Base-by-base conservation (phyloP, 306 rosid species). In the Sechiopsis laciniata region DNA sequence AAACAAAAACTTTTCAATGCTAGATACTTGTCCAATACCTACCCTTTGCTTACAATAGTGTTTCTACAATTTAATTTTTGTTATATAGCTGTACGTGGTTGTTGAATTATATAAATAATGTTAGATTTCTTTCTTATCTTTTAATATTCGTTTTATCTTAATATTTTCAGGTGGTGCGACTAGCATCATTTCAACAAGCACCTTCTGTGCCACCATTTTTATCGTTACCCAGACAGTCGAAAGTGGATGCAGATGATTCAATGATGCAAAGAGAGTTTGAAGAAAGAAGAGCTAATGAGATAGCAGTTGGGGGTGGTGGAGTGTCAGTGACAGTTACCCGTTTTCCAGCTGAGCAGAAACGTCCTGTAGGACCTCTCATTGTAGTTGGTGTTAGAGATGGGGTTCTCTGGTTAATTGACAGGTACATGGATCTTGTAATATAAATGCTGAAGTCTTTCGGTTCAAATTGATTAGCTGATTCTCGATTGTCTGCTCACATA, bases 241-340 rank as follows among this genome's bases (percentile, higher is more conserved):
- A 75, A 85, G 89, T 71, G 73, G 96, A 87, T 70, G 80, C 87
- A 77, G 96, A 94, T 29, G 90, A 88, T 78, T 78, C 89, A 35
- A 75, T 80, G 77, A 74, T 84, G 71, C 77, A 78, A 68, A 80
- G 78, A 74, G 90, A 84, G 67, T 54, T 77, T 24, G 99, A 94
- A 74, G 97, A 94, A 79, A 85, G 91, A 76, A 94, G 75, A 80
- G 82, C 81, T 58, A 84, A 88, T 75, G 97, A 94, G 88, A 84
- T 94, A 72, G 99, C 99, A 75, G 99, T 94, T 81, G 99, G 99
- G 79, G 99, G 99, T 60, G 99, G 99, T 71, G 99, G 99, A 14
- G 96, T 94, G 73, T 85, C 96, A 11, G 99, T 91, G 76, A 97
- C 99, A 21, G 89, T 91, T 62, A 94, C 99, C 72, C 99, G 96